A percentile compares a stretch with the other conserved stretches of the same genome.
phyloP scores from a whole-genome alignment of 1,284 basidiomycete species.

The Ceratobasidium sp. region DNA sequence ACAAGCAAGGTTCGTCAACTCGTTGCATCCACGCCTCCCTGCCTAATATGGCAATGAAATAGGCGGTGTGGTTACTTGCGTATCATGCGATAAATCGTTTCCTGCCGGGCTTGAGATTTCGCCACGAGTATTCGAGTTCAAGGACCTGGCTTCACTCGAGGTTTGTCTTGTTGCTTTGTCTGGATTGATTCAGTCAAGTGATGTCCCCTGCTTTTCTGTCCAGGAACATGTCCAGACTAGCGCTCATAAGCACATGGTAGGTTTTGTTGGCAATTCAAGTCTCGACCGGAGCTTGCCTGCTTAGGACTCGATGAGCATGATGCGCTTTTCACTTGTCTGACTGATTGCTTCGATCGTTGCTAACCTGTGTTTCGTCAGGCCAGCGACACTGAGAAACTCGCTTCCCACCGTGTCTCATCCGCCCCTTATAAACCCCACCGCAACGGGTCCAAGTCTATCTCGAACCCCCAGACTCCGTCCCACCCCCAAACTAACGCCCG shows the following conservation, averaged over 20 bases:
- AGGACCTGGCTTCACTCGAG: slow-evolving; percentile 20
- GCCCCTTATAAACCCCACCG: not conserved
- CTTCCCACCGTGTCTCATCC: not conserved
- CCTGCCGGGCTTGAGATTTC: slow-evolving; percentile 13
- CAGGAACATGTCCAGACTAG: slow-evolving; percentile 9
- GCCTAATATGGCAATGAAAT: slow-evolving; percentile 12
- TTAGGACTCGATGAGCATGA: slow-evolving; percentile 1
- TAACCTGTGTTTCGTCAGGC: slow-evolving; percentile 22
- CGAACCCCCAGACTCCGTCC: not conserved
- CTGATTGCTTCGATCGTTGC: too few species aligned
- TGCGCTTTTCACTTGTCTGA: slow-evolving; percentile 25
- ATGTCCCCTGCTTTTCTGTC: not conserved
- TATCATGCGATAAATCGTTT: slow-evolving; percentile 3
- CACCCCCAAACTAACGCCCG: slow-evolving; percentile 6
- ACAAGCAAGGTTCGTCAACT: slow-evolving; percentile 17
- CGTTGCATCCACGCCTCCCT: not conserved
- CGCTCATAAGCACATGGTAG: slow-evolving; percentile 22
- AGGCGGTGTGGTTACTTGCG: slow-evolving; percentile 29
- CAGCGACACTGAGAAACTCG: not conserved
- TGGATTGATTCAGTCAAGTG: not conserved
- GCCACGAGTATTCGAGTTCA: slow-evolving; percentile 15
- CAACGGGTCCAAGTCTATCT: not conserved
- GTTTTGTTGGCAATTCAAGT: slow-evolving; percentile 2
- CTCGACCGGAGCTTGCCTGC: not conserved
- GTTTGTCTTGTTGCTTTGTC: slow-evolving; percentile 5